These are phyloP conservation scores for Mycosphaerella sp. DNA, from an alignment of 2,329 filamentous ascomycete genomes.

Conservation along the genomic window DNA sequence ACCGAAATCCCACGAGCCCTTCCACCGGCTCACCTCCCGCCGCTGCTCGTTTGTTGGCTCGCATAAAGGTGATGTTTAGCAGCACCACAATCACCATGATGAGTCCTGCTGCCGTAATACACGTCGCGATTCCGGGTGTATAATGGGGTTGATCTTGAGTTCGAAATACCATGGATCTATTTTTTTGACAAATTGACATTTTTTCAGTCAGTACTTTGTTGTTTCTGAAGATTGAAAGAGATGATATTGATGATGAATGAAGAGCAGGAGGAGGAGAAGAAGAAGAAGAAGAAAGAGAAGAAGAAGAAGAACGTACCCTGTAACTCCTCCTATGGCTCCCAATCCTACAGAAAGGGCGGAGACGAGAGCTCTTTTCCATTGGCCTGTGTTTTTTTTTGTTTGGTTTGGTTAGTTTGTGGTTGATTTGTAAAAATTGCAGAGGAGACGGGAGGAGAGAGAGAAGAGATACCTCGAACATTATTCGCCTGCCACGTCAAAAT, in stretches of 20 bases:
- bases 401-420: background rate
- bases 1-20: conserved; percentile 22
- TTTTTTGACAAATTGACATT: background rate
- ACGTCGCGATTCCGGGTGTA: conserved; percentile 18
- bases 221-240: background rate
- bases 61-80: conserved; percentile 16
- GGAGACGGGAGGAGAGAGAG: too few species aligned
- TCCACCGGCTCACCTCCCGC: conserved; percentile 19
- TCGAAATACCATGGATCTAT: conserved; percentile 16
- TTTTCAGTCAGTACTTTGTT: background rate
- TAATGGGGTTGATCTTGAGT: conserved; percentile 18
- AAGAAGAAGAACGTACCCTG: conserved; percentile 1
- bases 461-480: conserved; percentile 38
- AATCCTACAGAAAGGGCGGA: conserved; percentile 9
- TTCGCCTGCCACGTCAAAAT: conserved; percentile 32
- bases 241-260: background rate
- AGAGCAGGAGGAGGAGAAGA: too few species aligned
- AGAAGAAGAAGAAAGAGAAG: too few species aligned
- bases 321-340: conserved; percentile 58
- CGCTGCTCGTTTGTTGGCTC: conserved; percentile 20
- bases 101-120: conserved; percentile 12
- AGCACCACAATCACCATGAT: conserved; percentile 18
- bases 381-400: conserved; percentile 31
- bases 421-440: background rate
- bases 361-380: conserved; percentile 43